Evolutionary conservation across 176 grass and related monocot genomes (phyloP).

Genomic region (Cymbopogon citratus): DNA sequence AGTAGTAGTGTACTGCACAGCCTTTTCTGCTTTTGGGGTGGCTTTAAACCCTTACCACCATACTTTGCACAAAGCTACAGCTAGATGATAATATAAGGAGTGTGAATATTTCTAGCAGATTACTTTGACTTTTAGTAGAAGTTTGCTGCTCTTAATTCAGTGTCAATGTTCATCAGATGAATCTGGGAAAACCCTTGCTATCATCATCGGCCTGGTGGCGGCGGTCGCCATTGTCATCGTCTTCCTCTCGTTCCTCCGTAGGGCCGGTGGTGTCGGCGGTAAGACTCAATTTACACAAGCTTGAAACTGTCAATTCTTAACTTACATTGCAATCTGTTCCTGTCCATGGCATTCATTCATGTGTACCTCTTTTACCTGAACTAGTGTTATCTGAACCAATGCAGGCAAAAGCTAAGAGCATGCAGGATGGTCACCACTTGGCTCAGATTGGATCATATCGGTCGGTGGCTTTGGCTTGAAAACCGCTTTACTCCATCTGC

Average conservation of each 20-base stretch:
- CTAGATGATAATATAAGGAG: not conserved
- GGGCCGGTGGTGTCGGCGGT: constrained; percentile 35
- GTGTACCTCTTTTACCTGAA: not conserved
- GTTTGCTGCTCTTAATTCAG: not conserved
- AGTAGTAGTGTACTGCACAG: constrained; percentile 21
- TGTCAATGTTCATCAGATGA: constrained; percentile 30
- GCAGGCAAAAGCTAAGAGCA: constrained; percentile 65
- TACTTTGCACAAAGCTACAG: constrained; percentile 36
- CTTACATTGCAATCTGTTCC: not conserved
- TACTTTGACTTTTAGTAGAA: not conserved
- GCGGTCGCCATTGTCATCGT: constrained; percentile 56
- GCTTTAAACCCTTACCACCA: constrained; percentile 34
- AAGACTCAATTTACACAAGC: not conserved
- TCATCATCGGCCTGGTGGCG: constrained; percentile 69
- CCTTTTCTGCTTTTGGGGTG: constrained; percentile 22
- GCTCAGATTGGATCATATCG: constrained; percentile 34
- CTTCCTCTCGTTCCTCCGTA: constrained; percentile 55
- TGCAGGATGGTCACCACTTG: constrained; percentile 15
- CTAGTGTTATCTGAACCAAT: constrained; percentile 20
- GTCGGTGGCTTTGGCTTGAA: constrained; percentile 49
- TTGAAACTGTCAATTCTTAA: not conserved
- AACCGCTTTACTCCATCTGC: constrained; percentile 37
- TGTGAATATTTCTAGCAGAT: not conserved
- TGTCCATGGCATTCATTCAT: not conserved
- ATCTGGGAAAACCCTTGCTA: constrained; percentile 65